These are phyloP conservation scores for Scytalidium lignicola DNA, from an alignment of 2,329 filamentous ascomycete genomes.

Conservation along the genomic window DNA sequence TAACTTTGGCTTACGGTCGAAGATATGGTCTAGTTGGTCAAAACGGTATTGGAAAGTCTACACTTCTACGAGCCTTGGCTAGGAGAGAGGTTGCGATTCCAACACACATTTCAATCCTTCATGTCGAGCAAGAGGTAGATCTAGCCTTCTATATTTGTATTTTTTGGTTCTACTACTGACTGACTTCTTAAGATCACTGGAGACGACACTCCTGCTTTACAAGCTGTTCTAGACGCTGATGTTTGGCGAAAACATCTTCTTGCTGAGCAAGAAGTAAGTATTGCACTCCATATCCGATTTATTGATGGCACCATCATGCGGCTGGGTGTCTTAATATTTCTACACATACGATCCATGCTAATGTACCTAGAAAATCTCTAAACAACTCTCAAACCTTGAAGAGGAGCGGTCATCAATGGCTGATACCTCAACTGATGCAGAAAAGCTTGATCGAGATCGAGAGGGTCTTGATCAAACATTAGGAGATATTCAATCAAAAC, in stretches of 20 bases:
- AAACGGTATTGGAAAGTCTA: slow-evolving; percentile 98
- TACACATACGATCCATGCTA: not conserved
- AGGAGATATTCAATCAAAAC: slow-evolving; percentile 83
- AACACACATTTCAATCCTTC: slow-evolving; percentile 95
- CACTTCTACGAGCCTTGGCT: slow-evolving; percentile 85
- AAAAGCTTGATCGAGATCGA: slow-evolving; percentile 76
- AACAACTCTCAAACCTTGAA: slow-evolving; percentile 73
- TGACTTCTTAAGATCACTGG: slow-evolving; percentile 71
- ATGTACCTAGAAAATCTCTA: slow-evolving; percentile 60
- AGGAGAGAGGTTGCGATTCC: slow-evolving; percentile 92
- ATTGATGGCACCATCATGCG: slow-evolving; percentile 2
- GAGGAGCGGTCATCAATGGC: slow-evolving; percentile 72
- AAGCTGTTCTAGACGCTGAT: slow-evolving; percentile 94
- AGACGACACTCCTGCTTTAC: slow-evolving; percentile 90
- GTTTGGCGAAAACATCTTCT: slow-evolving; percentile 97
- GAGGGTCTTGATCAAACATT: slow-evolving; percentile 88
- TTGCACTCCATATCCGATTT: not conserved
- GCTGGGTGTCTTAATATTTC: not conserved
- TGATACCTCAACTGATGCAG: slow-evolving; percentile 87
- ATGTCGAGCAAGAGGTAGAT: slow-evolving; percentile 91
- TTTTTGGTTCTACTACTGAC: slow-evolving; percentile 16
- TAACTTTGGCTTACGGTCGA: slow-evolving; percentile 87
- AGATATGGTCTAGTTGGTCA: slow-evolving; percentile 97
- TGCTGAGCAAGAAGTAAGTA: slow-evolving; percentile 73
- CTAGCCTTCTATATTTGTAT: not conserved